A percentile compares a stretch with the other conserved stretches of the same genome.
Evolutionary conservation across 257 asterid genomes (phyloP).

Genomic region (Solanum appendiculatum): DNA sequence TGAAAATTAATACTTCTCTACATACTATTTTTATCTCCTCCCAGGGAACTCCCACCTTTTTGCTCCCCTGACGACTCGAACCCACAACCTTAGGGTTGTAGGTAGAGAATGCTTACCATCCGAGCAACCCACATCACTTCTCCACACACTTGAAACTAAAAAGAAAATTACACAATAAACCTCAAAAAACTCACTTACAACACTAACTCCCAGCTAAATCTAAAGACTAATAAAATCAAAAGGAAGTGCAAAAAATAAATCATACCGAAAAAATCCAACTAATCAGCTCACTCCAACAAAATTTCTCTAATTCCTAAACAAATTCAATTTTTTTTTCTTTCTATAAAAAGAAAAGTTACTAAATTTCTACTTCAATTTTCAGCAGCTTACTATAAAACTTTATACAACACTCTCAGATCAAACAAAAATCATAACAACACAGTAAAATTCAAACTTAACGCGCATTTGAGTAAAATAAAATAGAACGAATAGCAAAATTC

Average conservation of each 20-base stretch:
- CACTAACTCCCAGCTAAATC: background rate
- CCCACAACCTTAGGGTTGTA: background rate
- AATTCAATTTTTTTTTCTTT: background rate
- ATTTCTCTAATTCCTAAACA: background rate
- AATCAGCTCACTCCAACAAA: background rate
- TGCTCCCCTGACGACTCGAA: background rate
- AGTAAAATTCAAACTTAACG: conserved; percentile 18
- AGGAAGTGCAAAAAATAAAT: background rate
- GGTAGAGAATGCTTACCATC: background rate
- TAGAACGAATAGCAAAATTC: background rate
- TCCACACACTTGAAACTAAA: background rate
- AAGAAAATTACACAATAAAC: background rate
- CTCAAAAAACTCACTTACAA: background rate
- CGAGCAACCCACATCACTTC: background rate
- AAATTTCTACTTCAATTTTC: background rate
- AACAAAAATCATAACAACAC: conserved; percentile 4
- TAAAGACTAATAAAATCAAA: background rate
- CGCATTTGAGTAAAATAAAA: background rate
- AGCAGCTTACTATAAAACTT: background rate
- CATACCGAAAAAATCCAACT: background rate
- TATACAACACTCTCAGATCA: background rate
- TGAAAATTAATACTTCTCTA: background rate
- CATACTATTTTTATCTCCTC: background rate
- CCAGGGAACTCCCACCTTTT: background rate
- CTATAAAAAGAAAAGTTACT: background rate